Evolutionary conservation across 345 rosid genomes (phyloP), one percentile per base, ranked within the genome.

Genomic region (Brassica nigra): DNA sequence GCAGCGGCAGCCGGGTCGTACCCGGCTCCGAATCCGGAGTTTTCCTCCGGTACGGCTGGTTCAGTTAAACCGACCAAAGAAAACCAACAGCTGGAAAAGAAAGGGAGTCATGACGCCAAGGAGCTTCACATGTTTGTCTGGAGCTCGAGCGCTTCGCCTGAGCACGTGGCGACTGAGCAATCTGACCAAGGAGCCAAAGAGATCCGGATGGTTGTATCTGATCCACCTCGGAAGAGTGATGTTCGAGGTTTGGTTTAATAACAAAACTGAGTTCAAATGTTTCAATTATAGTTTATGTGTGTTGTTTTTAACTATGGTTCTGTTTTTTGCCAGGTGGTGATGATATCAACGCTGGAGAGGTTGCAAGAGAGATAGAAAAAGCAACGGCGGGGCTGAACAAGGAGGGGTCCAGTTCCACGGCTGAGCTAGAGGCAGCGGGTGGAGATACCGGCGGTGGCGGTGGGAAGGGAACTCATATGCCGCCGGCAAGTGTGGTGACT

Each of bases 81-180:
- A 31, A 78, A 55, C 47, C 86, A 31, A 39, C 86, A 29, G 31
- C 85, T 49, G 49, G 76, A 65, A 20, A 54, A 5, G 9, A 91
- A 91, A 81, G 84, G 83, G 23, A 89, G 84, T 65, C 91, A 90
- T 66, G 97, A 92, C 30, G 94, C 95, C 0, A 92, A 85, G 86
- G 99, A 95, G 84, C 89, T 93, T 31, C 98, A 95, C 85, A 95
- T 95, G 99, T 95, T 95, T 59, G 98, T 95, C 7, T 95, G 99
- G 99, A 93, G 99, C 87, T 91, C 99, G 0, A 93, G 96, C 64
- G 83, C 94, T 42, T 95, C 99, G 0, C 99, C 98, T 14, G 97
- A 94, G 20, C 80, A 86, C 4, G 89, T 85, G 6, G 68, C 87
- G 0, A 8, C 90, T 6, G 97, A 92, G 59, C 97, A 90, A 78